Percentiles rank a stretch among this genome's conserved stretches.
Conservation (phyloP, 225 moss, liverwort and hornwort genomes). For the Antitrichia curtipendula region DNA sequence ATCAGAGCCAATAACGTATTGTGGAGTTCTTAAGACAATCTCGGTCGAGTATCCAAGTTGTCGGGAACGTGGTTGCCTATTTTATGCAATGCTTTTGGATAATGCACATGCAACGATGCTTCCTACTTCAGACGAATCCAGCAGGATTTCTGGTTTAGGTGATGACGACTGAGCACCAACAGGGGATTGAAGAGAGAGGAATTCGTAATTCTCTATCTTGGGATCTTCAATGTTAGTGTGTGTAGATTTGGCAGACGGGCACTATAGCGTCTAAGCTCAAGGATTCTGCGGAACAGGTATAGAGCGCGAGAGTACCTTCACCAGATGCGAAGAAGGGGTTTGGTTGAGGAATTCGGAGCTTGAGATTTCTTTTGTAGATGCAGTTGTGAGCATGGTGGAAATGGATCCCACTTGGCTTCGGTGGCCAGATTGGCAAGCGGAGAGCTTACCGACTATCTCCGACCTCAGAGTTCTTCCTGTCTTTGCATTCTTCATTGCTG, state of each 20-base stretch:
- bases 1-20: no score
- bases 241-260: background rate
- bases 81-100: background rate
- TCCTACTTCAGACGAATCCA: background rate
- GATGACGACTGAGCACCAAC: background rate
- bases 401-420: background rate
- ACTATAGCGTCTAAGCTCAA: background rate
- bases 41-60: background rate
- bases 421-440: slow-evolving; percentile 31
- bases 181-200: background rate
- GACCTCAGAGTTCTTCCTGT: slow-evolving; percentile 37
- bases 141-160: background rate
- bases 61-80: background rate
- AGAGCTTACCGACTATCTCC: slow-evolving; percentile 19
- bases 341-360: background rate
- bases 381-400: background rate
- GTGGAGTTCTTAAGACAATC: background rate
- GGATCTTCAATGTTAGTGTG: background rate
- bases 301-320: background rate
- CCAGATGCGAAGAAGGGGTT: background rate
- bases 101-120: background rate
- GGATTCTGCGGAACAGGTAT: background rate
- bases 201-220: background rate
- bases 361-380: background rate
- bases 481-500: slow-evolving; percentile 25